Evolutionary conservation across 495 filamentous ascomycete genomes (phyloP).

Genomic region (Aspergillus carlsbadensis): DNA sequence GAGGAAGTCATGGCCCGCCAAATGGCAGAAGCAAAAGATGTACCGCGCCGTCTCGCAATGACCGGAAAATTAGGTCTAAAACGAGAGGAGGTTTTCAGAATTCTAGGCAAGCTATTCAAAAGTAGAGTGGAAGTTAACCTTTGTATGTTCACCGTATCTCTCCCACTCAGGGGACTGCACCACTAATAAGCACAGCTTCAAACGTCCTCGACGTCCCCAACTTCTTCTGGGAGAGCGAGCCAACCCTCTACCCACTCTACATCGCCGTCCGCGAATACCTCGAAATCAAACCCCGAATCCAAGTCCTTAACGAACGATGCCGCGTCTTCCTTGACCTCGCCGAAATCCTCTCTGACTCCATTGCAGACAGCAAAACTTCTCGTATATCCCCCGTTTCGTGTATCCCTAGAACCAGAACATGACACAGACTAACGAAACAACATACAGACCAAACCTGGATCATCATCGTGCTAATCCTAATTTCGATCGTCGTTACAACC

Average conservation of each 20-base stretch:
- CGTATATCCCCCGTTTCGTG: constrained; percentile 32
- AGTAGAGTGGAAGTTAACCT: constrained; percentile 96
- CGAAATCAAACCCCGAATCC: constrained; percentile 91
- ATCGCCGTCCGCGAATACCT: constrained; percentile 94
- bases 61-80: constrained; percentile 91
- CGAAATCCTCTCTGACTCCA: constrained; percentile 88
- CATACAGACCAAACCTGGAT: constrained; percentile 90
- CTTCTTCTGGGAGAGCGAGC: constrained; percentile 98
- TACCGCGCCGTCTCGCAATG: constrained; percentile 83
- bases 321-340: constrained; percentile 95
- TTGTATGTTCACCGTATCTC: constrained; percentile 58
- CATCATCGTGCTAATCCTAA: constrained; percentile 88
- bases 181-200: constrained; percentile 57
- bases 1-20: constrained; percentile 95
- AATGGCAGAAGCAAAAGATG: constrained; percentile 88
- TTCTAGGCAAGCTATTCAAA: constrained; percentile 87
- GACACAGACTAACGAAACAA: constrained; percentile 8
- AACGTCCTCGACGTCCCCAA: constrained; percentile 97
- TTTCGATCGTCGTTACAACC: constrained; percentile 88
- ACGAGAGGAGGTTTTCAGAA: constrained; percentile 85
- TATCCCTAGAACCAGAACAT: neutral
- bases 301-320: constrained; percentile 95
- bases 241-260: constrained; percentile 92
- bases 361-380: constrained; percentile 92
- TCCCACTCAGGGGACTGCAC: neutral